Evolutionary conservation across 2,329 filamentous ascomycete genomes (phyloP), one percentile per base, ranked within the genome.

Genomic region (Hypocreales sp.): DNA sequence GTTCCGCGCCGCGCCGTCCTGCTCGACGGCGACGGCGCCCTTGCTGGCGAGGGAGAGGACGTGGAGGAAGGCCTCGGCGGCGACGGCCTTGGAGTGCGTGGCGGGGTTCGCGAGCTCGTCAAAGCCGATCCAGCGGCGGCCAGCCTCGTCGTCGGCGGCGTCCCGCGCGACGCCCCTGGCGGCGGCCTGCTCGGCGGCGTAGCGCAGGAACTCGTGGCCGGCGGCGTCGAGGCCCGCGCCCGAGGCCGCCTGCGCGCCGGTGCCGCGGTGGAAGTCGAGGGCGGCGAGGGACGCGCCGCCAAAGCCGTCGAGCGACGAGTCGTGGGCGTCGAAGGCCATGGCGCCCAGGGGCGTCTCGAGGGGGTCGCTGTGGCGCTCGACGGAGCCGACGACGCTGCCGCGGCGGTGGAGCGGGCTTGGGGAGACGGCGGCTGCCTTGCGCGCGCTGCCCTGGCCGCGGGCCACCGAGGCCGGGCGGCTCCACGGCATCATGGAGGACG

Each of bases 41-140:
- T 74, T 81, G 3, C 72, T 82, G 5, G 70, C 74, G 23, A 90
- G 61, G 8, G 66, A 61, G 10, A 92, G 63, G 3, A 81, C 61
- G 46, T 90, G 79, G 53, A 79, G 70, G 44, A 82, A 77, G 0
- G 73, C 81, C 46, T 84, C 79, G 3, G 79, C 73, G 7, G 77
- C 79, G 9, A 82, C 72, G 17, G 68, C 55, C 20, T 58, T 63
- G 17, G 67, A 70, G 22, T 56, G 53, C 25, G 58, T 51, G 8
- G 44, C 43, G 0, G 71, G 64, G n/a, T 68, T 60, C 24, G 90
- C 68, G 8, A 93, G 53, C 26, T 71, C 56, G 24, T 76, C 69
- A 42, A 94, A 92, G 0, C 63, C 55, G 22, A 90, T 56, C 51
- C 61, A 70, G 11, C 43, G 49, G 8, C 51, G 47, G 22, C 37